Evolutionary conservation across 306 rosid species (phyloP).

Genomic region (Ceratonia siliqua): DNA sequence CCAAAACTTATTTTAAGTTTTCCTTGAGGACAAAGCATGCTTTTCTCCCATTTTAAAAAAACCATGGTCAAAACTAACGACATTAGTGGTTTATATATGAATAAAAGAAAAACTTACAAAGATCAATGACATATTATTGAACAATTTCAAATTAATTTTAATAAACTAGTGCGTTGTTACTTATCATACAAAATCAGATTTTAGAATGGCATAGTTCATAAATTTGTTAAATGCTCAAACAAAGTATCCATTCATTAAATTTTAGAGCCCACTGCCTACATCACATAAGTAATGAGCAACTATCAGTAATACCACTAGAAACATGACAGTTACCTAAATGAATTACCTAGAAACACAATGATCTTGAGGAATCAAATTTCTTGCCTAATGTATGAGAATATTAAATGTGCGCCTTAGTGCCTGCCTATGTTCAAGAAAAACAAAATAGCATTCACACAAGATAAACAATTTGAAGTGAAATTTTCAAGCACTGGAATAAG

Average conservation of each 20-base stretch:
- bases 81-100: background rate
- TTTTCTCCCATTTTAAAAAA: constrained; percentile 40
- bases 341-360: background rate
- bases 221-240: constrained; percentile 2
- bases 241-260: background rate
- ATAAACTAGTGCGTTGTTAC: background rate
- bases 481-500: background rate
- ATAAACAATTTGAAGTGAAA: background rate
- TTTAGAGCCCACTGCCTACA: background rate
- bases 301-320: background rate
- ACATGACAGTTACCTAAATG: background rate
- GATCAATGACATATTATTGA: background rate
- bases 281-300: background rate
- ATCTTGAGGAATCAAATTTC: background rate
- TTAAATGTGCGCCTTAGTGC: background rate
- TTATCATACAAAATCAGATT: background rate
- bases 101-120: background rate
- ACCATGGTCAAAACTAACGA: constrained; percentile 32
- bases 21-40: constrained; percentile 64
- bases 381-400: background rate
- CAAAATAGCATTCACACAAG: constrained; percentile 20
- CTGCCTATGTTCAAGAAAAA: background rate
- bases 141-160: background rate
- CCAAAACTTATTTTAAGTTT: constrained; percentile 94
- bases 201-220: constrained; percentile 7